A percentile compares a stretch with the other conserved stretches of the same genome.
Conservation (phyloP, 352 stramenopile species). For the Thraustotheca clavata region DNA sequence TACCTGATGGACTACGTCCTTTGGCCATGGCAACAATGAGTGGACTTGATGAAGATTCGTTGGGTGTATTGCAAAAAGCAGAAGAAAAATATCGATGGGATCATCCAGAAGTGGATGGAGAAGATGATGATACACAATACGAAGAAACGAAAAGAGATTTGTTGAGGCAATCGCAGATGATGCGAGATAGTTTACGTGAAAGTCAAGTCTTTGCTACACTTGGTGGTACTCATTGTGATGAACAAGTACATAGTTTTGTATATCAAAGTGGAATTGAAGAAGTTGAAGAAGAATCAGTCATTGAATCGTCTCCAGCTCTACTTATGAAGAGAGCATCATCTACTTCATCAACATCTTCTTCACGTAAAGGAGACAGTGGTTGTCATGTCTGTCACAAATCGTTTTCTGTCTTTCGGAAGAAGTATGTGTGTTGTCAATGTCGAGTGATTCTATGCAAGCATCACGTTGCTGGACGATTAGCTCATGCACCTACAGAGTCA, state of each 20-base stretch:
- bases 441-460: constrained; percentile 68
- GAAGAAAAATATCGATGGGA: constrained; percentile 45
- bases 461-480: constrained; percentile 66
- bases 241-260: neutral
- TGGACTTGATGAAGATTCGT: constrained; percentile 31
- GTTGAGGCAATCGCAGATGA: constrained; percentile 58
- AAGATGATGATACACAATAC: constrained; percentile 24
- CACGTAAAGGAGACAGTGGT: constrained; percentile 21
- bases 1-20: constrained; percentile 58
- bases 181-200: constrained; percentile 56
- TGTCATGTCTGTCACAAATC: constrained; percentile 81
- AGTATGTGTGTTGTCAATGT: constrained; percentile 81
- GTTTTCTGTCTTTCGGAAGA: constrained; percentile 79
- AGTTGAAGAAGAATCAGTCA: constrained; percentile 4
- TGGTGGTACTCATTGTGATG: neutral
- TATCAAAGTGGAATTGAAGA: constrained; percentile 2
- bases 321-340: neutral
- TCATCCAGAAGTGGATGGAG: neutral
- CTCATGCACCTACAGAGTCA: constrained; percentile 46
- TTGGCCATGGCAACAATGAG: constrained; percentile 55
- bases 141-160: constrained; percentile 69
- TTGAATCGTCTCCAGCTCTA: neutral
- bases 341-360: neutral
- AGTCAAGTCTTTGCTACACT: constrained; percentile 3
- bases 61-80: constrained; percentile 58